Conservation (phyloP, 768 basidiomycete species). For the Phylloporus scabripes region DNA sequence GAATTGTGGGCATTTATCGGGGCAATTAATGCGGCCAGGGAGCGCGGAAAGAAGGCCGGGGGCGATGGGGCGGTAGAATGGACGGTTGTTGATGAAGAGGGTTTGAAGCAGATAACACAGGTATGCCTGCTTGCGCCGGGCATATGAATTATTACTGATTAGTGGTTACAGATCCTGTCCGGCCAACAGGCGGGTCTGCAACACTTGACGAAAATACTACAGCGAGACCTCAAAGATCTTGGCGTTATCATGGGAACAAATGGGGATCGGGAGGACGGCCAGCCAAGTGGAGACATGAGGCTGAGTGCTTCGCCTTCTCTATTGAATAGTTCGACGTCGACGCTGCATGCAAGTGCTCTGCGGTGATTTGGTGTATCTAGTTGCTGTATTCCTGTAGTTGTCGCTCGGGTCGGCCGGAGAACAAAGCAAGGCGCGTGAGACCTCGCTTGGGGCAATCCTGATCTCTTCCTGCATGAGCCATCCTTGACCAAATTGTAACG, state of each 20-base stretch:
- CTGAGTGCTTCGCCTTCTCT: slow-evolving; percentile 17
- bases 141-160: neutral
- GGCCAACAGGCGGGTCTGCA: slow-evolving; percentile 79
- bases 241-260: slow-evolving; percentile 53
- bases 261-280: slow-evolving; percentile 31
- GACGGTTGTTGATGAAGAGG: slow-evolving; percentile 86
- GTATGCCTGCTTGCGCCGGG: slow-evolving; percentile 34
- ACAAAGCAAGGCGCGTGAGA: slow-evolving; percentile 23
- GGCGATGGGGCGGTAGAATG: slow-evolving; percentile 50
- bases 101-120: slow-evolving; percentile 69
- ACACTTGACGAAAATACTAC: slow-evolving; percentile 72
- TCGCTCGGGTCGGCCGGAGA: slow-evolving; percentile 2
- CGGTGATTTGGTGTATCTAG: slow-evolving; percentile 5
- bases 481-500: slow-evolving; percentile 7
- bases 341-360: slow-evolving; percentile 22
- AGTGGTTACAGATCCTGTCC: slow-evolving; percentile 51
- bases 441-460: slow-evolving; percentile 7
- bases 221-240: slow-evolving; percentile 59
- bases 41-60: slow-evolving; percentile 41
- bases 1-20: slow-evolving; percentile 85
- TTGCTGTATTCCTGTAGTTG: slow-evolving; percentile 3
- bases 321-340: slow-evolving; percentile 22
- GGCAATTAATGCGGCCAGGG: slow-evolving; percentile 55
- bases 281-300: slow-evolving; percentile 13
- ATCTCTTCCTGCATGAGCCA: slow-evolving; percentile 12